Evolutionary conservation across 768 basidiomycete genomes (phyloP), one percentile per base, ranked within the genome.

Genomic region (Cytidiella melzeri): DNA sequence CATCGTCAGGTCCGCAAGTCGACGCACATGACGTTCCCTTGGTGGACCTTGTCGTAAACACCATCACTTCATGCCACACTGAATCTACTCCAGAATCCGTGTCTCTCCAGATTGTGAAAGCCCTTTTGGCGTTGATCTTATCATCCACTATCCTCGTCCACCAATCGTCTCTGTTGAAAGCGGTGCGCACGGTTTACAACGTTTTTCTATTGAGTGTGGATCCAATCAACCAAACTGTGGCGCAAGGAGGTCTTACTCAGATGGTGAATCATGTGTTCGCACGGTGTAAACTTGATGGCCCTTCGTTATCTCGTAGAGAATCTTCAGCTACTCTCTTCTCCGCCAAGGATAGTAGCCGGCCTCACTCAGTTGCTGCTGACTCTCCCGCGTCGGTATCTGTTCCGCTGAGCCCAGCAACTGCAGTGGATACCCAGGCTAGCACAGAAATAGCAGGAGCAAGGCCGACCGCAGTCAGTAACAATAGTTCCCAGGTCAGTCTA

Each of bases 191-290:
- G 18, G 96, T 99, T 3, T 99, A 98, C 72, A 98, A 99, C 64
- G 85, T 99, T 51, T 99, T 98, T 65, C 74, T 99, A 23, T 75
- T 98, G 51, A 93, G 91, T 58, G 75, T 78, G 19, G 92, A 95
- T 60, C 78, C 86, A 4, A 87, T 93, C 43, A 98, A 95, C 57
- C 96, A 98, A 69, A 94, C 90, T 73, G 95, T 99, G 30, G 96
- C 96, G 15, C 96, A 99, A 67, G 96, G 95, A 18, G 92, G 94
- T 15, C 77, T 99, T 15, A 93, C 92, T 0, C 96, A 99, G 66
- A 98, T 99, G 84, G 93, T 98, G 2, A 88, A 96, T 59, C 94
- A 97, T 60, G 83, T 98, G 49, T 98, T 99, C 64, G 77, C 86
- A 12, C 80, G 96, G 19, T 91, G 90, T 60, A 75, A 74, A 62